phyloP scores from a whole-genome alignment of 805 yeast species.

The Starmerella stigmatis region DNA sequence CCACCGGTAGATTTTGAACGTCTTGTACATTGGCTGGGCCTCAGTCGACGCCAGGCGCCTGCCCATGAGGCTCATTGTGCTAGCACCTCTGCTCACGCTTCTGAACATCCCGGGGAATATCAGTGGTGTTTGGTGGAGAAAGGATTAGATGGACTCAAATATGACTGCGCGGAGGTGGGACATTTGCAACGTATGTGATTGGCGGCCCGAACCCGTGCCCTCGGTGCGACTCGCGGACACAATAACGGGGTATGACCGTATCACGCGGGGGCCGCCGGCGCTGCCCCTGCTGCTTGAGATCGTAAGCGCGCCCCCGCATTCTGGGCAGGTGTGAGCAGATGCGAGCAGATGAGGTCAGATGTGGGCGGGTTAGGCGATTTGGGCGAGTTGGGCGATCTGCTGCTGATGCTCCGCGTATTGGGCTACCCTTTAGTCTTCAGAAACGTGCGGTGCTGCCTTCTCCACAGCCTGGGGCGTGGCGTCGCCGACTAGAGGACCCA shows the following conservation, averaged over 20 bases:
- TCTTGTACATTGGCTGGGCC: constrained; percentile 57
- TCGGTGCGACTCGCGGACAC: constrained; percentile 10
- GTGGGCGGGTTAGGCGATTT: too few species aligned
- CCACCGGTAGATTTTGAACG: constrained; percentile 94
- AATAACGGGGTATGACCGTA: too few species aligned
- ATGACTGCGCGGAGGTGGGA: constrained; percentile 8
- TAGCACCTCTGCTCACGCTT: background rate
- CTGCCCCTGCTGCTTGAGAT: too few species aligned
- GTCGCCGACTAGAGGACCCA: too few species aligned
- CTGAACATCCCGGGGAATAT: background rate
- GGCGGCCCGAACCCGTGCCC: constrained; percentile 6
- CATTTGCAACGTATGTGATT: constrained; percentile 6
- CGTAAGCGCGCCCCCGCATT: too few species aligned
- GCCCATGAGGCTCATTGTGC: background rate
- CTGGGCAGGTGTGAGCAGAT: too few species aligned
- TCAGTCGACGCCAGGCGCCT: constrained; percentile 28
- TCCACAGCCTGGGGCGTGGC: too few species aligned
- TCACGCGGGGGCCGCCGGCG: background rate
- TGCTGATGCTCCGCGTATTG: too few species aligned
- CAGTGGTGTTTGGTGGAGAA: background rate
- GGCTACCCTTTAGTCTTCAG: too few species aligned
- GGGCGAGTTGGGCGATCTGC: too few species aligned
- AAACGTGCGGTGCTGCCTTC: too few species aligned
- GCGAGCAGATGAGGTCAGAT: too few species aligned
- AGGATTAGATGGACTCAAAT: background rate